Percentiles rank a stretch among this genome's conserved stretches.
These are phyloP conservation scores for Beauveria sp. DNA, from an alignment of 2,329 filamentous ascomycete species.

Conservation along the genomic window DNA sequence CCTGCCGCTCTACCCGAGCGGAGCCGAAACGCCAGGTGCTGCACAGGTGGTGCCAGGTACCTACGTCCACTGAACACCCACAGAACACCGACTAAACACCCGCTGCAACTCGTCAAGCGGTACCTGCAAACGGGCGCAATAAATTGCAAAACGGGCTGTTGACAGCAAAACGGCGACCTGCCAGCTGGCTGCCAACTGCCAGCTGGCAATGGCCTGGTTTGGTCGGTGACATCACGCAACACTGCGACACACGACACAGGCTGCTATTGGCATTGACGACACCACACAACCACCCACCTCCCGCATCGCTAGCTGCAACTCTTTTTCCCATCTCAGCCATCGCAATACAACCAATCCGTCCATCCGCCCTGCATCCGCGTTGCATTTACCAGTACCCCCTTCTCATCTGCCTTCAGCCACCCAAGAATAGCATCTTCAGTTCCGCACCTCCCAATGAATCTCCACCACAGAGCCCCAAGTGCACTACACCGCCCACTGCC, in stretches of 20 bases:
- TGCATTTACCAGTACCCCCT: background rate
- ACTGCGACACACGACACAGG: background rate
- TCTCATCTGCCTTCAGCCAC: background rate
- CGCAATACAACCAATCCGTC: background rate
- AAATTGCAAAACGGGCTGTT: background rate
- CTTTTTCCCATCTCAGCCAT: background rate
- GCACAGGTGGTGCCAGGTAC: background rate
- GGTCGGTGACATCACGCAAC: background rate
- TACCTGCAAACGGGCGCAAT: background rate
- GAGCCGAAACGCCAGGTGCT: background rate
- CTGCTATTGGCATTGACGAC: background rate
- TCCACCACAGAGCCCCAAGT: background rate
- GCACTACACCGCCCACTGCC: background rate
- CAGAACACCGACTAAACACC: background rate
- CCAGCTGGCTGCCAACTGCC: background rate
- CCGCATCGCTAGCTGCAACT: background rate
- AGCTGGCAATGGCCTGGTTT: conserved; percentile 1
- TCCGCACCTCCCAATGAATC: background rate
- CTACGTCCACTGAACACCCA: background rate
- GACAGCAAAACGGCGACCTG: background rate
- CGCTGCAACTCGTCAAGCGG: background rate
- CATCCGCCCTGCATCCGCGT: background rate
- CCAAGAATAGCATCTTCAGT: background rate
- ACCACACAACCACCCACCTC: background rate
- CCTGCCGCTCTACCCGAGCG: conserved; percentile 5